Evolutionary conservation across 352 stramenopile genomes (phyloP), one percentile per base, ranked within the genome.

Genomic region (Phytophthora macrochlamydospora): DNA sequence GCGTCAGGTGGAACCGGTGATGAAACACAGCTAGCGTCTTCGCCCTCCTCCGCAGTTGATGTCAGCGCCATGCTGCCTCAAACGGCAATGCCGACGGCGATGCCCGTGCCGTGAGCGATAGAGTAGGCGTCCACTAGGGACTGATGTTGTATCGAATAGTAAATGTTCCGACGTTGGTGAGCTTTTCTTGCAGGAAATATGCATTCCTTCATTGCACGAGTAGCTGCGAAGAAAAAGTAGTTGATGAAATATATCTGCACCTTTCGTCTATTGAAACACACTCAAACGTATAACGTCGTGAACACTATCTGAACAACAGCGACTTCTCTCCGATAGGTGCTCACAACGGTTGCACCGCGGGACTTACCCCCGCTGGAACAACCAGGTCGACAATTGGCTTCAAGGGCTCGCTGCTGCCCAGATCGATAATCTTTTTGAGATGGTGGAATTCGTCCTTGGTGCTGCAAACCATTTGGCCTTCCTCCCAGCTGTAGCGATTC

Each of bases 401-500:
- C 30, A 59, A 59, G 4, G 40, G 37, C 45, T 69, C 80, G 29
- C 48, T 49, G 7, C 51, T 58, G 4, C 51, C 73, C 42, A 68
- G 40, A 18, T 76, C 45, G 28, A 91, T 65, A 8, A 89, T 33
- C 9, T 79, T 73, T 7, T 72, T 56, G 7, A 93, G 74, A 37
- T 75, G 71, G 18, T 73, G 68, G 44, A 73, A 78, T 53, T 93
- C 84, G 66, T 91, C 69, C 65, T 90, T 93, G 69, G 82, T 77
- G 60, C 81, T 91, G 58, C 85, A 94, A 7, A 94, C 73, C 65
- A 87, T 87, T 78, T 89, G 73, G 18, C 84, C 71, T 32, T 93
- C 87, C 53, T 92, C 87, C 87, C 87, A 94, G 49, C 83, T 91
- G 72, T 92, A 91, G 51, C 84, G 83, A 62, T 90, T 94, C 87